These are phyloP conservation scores for Panicum virgatum DNA, from an alignment of 202 grass and related monocot species.

Conservation along the genomic window DNA sequence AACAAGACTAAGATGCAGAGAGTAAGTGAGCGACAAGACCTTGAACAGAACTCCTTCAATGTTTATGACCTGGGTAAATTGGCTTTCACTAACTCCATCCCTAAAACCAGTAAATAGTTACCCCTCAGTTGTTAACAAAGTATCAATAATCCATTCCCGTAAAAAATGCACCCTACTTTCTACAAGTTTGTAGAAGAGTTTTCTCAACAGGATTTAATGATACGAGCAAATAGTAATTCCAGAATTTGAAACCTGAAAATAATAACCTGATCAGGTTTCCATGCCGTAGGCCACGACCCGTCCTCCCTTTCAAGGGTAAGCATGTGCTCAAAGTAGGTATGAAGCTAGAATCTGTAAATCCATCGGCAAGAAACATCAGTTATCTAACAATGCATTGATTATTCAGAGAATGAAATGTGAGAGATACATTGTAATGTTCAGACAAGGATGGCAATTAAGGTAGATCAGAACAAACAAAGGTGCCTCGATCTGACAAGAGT, in stretches of 20 bases:
- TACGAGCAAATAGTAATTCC: neutral
- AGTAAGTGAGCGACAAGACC: slow-evolving; percentile 28
- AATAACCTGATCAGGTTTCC: slow-evolving; percentile 78
- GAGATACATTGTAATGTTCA: neutral
- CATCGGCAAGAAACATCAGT: neutral
- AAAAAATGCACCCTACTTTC: neutral
- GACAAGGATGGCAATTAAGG: neutral
- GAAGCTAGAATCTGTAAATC: slow-evolving; percentile 29
- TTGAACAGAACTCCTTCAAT: slow-evolving; percentile 82
- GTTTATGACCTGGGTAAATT: slow-evolving; percentile 88
- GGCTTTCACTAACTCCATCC: slow-evolving; percentile 91
- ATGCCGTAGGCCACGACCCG: too few relatives aligned
- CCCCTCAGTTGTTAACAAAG: too few relatives aligned
- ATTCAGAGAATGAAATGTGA: neutral
- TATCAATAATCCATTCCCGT: neutral
- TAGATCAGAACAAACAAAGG: neutral
- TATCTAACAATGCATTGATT: neutral
- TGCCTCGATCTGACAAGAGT: neutral
- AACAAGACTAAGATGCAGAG: neutral
- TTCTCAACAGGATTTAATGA: slow-evolving; percentile 4
- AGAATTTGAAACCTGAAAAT: slow-evolving; percentile 68
- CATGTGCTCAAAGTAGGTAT: slow-evolving; percentile 39
- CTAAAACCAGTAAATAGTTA: slow-evolving; percentile 41
- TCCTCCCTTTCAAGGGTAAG: slow-evolving; percentile 16
- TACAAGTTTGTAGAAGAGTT: neutral